phyloP scores from a whole-genome alignment of 768 basidiomycete species.

The Hygrocybe punicea region DNA sequence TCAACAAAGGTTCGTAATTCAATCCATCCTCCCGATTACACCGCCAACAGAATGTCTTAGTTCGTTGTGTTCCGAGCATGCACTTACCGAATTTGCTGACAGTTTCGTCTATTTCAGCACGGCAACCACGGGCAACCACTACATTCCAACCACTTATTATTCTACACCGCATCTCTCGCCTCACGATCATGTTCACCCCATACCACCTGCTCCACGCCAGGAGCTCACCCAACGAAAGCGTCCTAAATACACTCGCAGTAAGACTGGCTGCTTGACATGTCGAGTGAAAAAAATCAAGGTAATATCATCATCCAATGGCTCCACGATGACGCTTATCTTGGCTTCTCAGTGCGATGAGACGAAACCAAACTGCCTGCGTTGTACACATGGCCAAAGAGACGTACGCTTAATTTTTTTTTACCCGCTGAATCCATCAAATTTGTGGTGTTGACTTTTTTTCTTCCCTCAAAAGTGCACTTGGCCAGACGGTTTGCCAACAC shows the following conservation, averaged over 20 bases:
- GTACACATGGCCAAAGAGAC: conserved; percentile 80
- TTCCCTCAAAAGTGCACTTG: conserved; percentile 70
- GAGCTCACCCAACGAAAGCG: conserved; percentile 65
- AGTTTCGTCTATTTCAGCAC: conserved; percentile 30
- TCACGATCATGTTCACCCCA: conserved; percentile 44
- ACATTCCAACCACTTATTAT: conserved; percentile 44
- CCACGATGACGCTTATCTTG: conserved; percentile 1
- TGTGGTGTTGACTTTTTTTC: conserved; percentile 6
- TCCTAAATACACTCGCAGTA: conserved; percentile 91
- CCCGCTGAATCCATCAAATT: neutral
- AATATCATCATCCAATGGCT: conserved; percentile 20
- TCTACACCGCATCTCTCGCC: conserved; percentile 41
- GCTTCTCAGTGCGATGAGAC: conserved; percentile 77
- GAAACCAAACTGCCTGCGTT: conserved; percentile 84
- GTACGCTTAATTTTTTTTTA: conserved; percentile 39
- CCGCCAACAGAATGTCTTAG: conserved; percentile 57
- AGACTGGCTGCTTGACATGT: conserved; percentile 93
- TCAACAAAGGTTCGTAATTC: conserved; percentile 20
- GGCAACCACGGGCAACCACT: conserved; percentile 34
- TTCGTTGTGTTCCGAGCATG: conserved; percentile 31
- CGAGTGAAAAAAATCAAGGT: conserved; percentile 94
- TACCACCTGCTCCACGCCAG: conserved; percentile 45
- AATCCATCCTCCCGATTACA: conserved; percentile 41
- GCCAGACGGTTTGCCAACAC: conserved; percentile 73
- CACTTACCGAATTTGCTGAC: conserved; percentile 2